Evolutionary conservation across 2,329 filamentous ascomycete species (phyloP), one percentile per base, ranked within the genome.

Genomic region (Fusarium miscanthi): DNA sequence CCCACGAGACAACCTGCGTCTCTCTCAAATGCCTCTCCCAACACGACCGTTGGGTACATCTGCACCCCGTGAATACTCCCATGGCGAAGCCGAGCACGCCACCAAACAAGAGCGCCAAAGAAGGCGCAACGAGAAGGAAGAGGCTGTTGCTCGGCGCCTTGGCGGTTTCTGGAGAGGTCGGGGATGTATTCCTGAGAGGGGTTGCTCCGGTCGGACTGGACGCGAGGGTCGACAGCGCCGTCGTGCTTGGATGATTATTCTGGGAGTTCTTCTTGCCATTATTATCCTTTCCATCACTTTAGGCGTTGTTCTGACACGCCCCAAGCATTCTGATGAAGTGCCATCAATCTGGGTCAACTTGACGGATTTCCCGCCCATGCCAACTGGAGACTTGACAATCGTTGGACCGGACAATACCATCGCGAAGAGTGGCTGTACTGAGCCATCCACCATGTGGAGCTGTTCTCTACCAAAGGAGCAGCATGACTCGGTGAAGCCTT

Each of bases 321-420:
- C 71, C 17, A 74, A 77, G 23, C 38, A 64, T n/a, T 46, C 73
- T 14, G 45, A 72, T n/a, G 74, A 76, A 54, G 57, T 72, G 13
- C 81, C 82, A n/a, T 85, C 84, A 2, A 84, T 85, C 57, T 98
- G 94, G 92, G 86, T 97, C 63, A 97, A 97, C 78, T 80, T 97
- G 69, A 97, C 95, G 2, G 90, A 91, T 56, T 97, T 93, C 74
- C 95, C 95, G 23, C 92, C 94, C 0, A 93, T 98, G 77, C 94
- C 93, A 4, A 95, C 93, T 0, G 95, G 95, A 0, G 87, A 95
- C 23, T 87, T 93, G 68, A 97, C 94, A 0, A 87, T 98, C 21
- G 89, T 93, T 21, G 92, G 92, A 9, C 90, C 94, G 0, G 88
- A 93, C 74, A 90, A 92, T 54, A 87, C 88, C 0, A 83, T 87